These are phyloP conservation scores for Thalassiosira mediterranea DNA, from an alignment of 352 stramenopile species.

Conservation along the genomic window DNA sequence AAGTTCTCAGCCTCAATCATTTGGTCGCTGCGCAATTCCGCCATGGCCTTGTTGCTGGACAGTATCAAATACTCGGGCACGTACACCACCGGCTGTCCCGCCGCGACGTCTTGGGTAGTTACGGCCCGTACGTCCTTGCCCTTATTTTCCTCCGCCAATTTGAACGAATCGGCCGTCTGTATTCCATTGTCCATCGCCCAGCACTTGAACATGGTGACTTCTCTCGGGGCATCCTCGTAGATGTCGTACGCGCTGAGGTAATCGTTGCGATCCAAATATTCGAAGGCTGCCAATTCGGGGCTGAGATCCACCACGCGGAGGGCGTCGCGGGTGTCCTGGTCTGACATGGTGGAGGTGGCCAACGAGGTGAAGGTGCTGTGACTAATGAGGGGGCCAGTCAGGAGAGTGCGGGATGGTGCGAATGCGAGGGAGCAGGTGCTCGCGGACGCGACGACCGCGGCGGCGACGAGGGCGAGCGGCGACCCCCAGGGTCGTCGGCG, in stretches of 20 bases:
- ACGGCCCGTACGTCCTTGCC: constrained; percentile 23
- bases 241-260: constrained; percentile 9
- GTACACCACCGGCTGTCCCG: constrained; percentile 37
- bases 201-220: constrained; percentile 45
- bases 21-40: constrained; percentile 37
- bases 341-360: no score
- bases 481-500: background rate
- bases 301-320: background rate
- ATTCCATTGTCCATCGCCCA: constrained; percentile 52
- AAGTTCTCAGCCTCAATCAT: constrained; percentile 40
- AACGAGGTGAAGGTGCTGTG: no score
- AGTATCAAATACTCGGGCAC: constrained; percentile 57
- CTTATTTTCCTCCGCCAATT: constrained; percentile 25
- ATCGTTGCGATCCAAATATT: background rate
- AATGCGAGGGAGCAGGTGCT: background rate
- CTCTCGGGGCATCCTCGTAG: constrained; percentile 38
- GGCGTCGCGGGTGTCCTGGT: no score
- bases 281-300: background rate
- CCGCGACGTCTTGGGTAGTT: constrained; percentile 32
- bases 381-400: no score
- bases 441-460: background rate
- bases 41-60: constrained; percentile 19
- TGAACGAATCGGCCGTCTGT: constrained; percentile 38
- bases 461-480: no score
- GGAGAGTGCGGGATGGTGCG: background rate